Base-by-base conservation (phyloP, 2,329 filamentous ascomycete genomes). In the Amesomyces nigricolor region DNA sequence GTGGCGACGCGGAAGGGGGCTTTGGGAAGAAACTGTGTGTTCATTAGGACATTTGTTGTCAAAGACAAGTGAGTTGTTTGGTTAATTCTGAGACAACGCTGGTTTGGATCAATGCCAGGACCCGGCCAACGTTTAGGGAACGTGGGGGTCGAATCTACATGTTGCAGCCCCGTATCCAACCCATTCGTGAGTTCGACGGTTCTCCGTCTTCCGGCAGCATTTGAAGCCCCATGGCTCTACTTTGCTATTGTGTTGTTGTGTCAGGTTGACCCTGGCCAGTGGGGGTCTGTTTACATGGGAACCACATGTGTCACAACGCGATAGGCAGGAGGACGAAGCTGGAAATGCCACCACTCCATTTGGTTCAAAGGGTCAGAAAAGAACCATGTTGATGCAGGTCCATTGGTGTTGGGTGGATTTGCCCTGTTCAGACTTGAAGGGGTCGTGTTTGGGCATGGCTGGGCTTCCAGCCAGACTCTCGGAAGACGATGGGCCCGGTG, bases 281-380 rank as follows among this genome's bases (percentile, higher is more conserved):
- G 37, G 47, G 44, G 16, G 30, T 57, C 46, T 57, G 50, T 53
- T 57, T 46, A 53, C 42, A 30, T 53, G 54, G 46, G 32, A 46
- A 40, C 9, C 4, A 26, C 10, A 55, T 58, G 56, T 58, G 52
- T 58, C 56, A 32, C 16, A 5, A 44, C 35, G 45, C 48, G 56
- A 55, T 58, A 58, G 56, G 56, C 42, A 47, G 55, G 45, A 37
- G 17, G 8, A 16, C n/a, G 5, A 2, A 30, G 16, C 13, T n/a
- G 13, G 22, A 45, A n/a, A 29, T n/a, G 13, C 13, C 43, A 9
- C 5, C 42, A 26, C 42, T 14, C 19, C 5, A 3, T 11, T 44
- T 8, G n/a, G 17, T 8, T 29, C 17, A 47, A 9, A 5, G 16
- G 16, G 11, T 7, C 17, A 22, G 45, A 37, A 26, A 9, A 7